Evolutionary conservation across 139 green algal genomes (phyloP).

Genomic region (Volvox africanus): DNA sequence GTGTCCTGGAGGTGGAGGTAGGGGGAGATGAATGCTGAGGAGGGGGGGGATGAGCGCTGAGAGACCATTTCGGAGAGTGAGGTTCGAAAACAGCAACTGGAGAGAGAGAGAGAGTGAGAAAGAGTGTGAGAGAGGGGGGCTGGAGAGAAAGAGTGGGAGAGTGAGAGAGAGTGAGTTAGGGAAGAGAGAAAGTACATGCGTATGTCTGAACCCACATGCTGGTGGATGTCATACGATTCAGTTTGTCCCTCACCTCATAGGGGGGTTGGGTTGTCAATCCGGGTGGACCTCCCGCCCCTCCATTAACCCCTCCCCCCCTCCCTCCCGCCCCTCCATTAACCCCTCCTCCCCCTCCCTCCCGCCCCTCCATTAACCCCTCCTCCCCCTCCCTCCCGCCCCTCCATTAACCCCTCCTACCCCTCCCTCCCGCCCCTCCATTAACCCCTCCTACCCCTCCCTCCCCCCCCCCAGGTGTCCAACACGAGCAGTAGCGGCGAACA

Average conservation of each 20-base stretch:
- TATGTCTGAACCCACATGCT: too few relatives aligned
- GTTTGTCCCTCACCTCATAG: too few relatives aligned
- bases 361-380: background rate
- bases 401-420: background rate
- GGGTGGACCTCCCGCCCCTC: too few relatives aligned
- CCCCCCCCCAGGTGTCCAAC: background rate
- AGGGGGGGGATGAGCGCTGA: background rate
- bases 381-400: background rate
- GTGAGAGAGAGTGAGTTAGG: background rate
- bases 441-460: background rate
- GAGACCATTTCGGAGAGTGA: background rate
- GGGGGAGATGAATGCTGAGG: background rate
- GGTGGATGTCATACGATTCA: too few relatives aligned
- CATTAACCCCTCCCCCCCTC: background rate
- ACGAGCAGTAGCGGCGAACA: conserved; percentile 25
- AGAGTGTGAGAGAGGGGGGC: background rate
- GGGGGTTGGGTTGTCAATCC: too few relatives aligned
- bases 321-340: background rate
- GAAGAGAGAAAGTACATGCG: too few relatives aligned
- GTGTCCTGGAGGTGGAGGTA: background rate
- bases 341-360: background rate
- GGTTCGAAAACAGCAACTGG: too few relatives aligned
- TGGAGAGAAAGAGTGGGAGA: background rate
- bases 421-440: background rate
- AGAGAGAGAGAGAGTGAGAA: too few relatives aligned